Evolutionary conservation across 202 grass and related monocot genomes (phyloP).

Genomic region (Panicum virgatum): DNA sequence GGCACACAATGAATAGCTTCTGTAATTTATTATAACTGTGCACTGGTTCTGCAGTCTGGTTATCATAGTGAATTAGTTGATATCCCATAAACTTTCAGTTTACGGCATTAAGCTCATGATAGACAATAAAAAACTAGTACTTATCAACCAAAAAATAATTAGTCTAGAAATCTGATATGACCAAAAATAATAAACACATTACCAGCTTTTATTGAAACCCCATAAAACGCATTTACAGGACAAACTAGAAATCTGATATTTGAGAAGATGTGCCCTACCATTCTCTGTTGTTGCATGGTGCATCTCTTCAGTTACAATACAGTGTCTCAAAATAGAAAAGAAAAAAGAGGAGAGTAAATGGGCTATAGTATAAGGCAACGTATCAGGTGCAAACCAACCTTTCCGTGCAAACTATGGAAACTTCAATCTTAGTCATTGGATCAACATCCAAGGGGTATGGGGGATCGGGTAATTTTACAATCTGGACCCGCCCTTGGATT

Average conservation of each 20-base stretch:
- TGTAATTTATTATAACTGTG: not conserved
- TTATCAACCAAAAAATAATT: not conserved
- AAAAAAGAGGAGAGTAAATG: not conserved
- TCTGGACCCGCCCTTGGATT: no score
- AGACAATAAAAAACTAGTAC: conserved; percentile 1
- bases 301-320: conserved; percentile 6
- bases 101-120: not conserved
- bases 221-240: not conserved
- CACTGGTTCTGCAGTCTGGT: not conserved
- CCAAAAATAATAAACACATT: not conserved
- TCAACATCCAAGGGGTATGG: no score
- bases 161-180: not conserved
- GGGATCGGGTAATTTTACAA: no score
- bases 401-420: no score
- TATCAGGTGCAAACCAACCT: no score
- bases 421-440: no score
- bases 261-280: not conserved
- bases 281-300: conserved; percentile 7
- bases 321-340: not conserved
- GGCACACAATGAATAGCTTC: conserved; percentile 1
- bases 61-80: conserved; percentile 13
- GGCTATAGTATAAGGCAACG: not conserved
- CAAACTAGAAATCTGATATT: not conserved
- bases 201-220: not conserved
- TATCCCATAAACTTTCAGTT: conserved; percentile 8